Evolutionary conservation across 257 asterid species (phyloP).

Genomic region (Hygrophila difformis): DNA sequence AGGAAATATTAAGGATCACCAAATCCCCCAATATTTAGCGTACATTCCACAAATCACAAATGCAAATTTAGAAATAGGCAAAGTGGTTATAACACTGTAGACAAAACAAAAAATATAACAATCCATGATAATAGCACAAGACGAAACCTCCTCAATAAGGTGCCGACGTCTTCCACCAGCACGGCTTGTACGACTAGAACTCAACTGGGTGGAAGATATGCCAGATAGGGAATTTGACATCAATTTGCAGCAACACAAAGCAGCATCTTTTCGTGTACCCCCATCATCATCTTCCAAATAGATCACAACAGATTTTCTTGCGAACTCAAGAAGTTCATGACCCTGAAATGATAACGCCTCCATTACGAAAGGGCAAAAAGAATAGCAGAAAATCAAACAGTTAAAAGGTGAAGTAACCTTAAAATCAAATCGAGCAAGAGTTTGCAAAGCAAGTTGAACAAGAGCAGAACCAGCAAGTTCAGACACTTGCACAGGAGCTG

Average conservation of each 20-base stretch:
- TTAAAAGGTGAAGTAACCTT: slow-evolving; percentile 37
- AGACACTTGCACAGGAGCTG: slow-evolving; percentile 55
- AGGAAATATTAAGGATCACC: slow-evolving; percentile 8
- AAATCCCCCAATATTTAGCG: slow-evolving; percentile 1
- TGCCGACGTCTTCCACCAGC: slow-evolving; percentile 89
- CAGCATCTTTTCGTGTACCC: slow-evolving; percentile 94
- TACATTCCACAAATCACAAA: no score
- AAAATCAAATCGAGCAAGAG: slow-evolving; percentile 84
- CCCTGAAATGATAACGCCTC: slow-evolving; percentile 45
- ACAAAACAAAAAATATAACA: no score
- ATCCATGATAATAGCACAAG: slow-evolving; percentile 12
- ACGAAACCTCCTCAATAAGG: slow-evolving; percentile 86
- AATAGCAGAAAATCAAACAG: slow-evolving; percentile 7
- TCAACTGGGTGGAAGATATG: slow-evolving; percentile 55
- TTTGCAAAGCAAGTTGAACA: slow-evolving; percentile 90
- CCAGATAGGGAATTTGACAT: slow-evolving; percentile 82
- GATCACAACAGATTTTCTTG: slow-evolving; percentile 80
- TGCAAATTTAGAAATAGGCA: no score
- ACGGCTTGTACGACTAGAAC: slow-evolving; percentile 72
- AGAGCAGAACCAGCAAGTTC: slow-evolving; percentile 83
- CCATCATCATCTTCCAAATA: slow-evolving; percentile 96
- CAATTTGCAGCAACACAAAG: slow-evolving; percentile 91
- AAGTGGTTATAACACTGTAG: no score
- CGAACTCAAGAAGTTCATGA: slow-evolving; percentile 94
- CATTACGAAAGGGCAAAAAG: slow-evolving; percentile 5